Conservation (phyloP, 345 rosid genomes). For the Arabis hirsuta region DNA sequence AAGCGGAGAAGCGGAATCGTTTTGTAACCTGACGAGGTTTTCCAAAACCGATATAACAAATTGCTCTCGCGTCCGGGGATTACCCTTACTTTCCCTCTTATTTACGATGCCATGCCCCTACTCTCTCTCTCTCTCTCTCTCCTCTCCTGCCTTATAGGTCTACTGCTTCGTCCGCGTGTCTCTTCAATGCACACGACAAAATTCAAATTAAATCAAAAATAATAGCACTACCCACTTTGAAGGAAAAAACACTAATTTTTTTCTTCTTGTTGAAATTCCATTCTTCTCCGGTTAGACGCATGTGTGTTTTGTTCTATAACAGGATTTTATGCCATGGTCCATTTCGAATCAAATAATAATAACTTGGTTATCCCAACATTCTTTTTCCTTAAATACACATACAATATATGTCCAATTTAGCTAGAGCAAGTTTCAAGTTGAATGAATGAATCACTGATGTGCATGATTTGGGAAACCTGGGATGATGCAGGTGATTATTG, state of each 20-base stretch:
- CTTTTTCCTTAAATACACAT: not conserved
- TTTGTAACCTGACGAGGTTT: conserved; percentile 36
- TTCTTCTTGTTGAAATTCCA: too few species aligned
- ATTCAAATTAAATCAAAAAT: not conserved
- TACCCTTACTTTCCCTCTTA: conserved; percentile 30
- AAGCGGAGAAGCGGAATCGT: conserved; percentile 73
- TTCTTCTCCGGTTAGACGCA: too few species aligned
- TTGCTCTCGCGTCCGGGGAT: not conserved
- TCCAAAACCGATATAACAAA: conserved; percentile 39
- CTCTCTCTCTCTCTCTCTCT: not conserved
- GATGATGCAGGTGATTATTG: not conserved
- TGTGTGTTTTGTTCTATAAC: too few species aligned
- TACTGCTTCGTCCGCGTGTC: conserved; percentile 31
- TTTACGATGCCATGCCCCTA: conserved; percentile 49
- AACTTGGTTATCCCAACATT: not conserved
- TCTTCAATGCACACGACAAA: not conserved
- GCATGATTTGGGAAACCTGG: not conserved
- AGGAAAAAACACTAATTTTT: too few species aligned
- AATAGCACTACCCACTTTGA: too few species aligned
- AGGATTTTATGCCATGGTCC: too few species aligned
- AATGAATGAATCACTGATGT: not conserved
- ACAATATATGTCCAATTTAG: not conserved
- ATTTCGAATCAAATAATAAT: not conserved
- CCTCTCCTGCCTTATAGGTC: conserved; percentile 9
- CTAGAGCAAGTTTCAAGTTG: not conserved